A percentile compares a stretch with the other conserved stretches of the same genome.
Conservation (phyloP, 1,284 basidiomycete genomes). For the Ganoderma leucocontextum region DNA sequence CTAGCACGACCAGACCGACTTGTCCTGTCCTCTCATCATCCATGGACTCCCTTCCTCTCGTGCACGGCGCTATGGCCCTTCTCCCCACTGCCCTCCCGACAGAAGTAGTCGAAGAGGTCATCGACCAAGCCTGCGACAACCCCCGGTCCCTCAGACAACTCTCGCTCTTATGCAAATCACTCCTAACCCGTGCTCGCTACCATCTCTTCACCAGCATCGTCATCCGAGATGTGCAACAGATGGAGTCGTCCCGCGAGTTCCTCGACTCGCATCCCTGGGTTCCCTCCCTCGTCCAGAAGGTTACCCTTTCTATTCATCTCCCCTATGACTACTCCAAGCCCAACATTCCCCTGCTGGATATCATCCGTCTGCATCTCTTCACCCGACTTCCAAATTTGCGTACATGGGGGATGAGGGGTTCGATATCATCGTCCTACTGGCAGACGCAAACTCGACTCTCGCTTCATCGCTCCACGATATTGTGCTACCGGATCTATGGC, state of each 20-base stretch:
- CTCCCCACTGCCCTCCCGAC: background rate
- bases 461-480: background rate
- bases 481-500: background rate
- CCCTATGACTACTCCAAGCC: background rate
- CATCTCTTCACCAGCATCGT: background rate
- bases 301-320: background rate
- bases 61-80: background rate
- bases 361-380: background rate
- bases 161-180: background rate
- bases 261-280: background rate
- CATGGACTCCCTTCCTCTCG: too few relatives aligned
- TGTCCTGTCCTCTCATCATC: too few relatives aligned
- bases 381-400: background rate
- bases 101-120: background rate
- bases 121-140: background rate
- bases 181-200: background rate
- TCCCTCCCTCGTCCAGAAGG: background rate
- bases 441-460: too few relatives aligned
- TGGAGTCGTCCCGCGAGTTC: background rate
- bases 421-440: too few relatives aligned
- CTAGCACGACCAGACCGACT: too few relatives aligned
- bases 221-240: background rate
- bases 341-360: background rate
- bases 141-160: background rate
- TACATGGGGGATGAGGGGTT: background rate